Percentiles rank a stretch among this genome's conserved stretches.
Evolutionary conservation across 345 rosid genomes (phyloP).

Genomic region (Kandelia obovata): DNA sequence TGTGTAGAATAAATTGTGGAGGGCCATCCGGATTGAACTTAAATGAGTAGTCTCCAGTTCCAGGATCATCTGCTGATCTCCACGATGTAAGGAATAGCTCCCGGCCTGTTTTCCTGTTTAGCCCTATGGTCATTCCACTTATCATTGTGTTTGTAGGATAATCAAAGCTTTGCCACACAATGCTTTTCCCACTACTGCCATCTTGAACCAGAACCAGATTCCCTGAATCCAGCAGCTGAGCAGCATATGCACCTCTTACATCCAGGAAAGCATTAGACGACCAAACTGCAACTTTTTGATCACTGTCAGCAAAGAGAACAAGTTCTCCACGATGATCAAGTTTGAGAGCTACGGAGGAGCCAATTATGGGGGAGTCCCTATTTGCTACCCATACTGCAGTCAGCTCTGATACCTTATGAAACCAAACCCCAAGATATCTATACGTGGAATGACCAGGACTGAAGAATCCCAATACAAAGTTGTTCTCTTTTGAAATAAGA

Average conservation of each 20-base stretch:
- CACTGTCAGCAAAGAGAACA: neutral
- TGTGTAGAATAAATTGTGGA: too few species aligned
- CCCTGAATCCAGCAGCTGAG: slow-evolving; percentile 20
- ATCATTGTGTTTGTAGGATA: slow-evolving; percentile 23
- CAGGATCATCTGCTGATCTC: slow-evolving; percentile 27
- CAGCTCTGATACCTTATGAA: slow-evolving; percentile 6
- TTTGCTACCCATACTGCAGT: too few species aligned
- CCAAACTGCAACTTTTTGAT: slow-evolving; percentile 9
- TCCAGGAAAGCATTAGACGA: slow-evolving; percentile 10
- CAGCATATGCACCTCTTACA: neutral
- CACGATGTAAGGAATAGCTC: slow-evolving; percentile 18
- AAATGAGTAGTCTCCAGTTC: slow-evolving; percentile 1
- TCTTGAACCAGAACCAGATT: slow-evolving; percentile 8
- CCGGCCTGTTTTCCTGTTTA: slow-evolving; percentile 16
- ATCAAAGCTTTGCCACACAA: slow-evolving; percentile 39
- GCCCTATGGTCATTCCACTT: slow-evolving; percentile 19
- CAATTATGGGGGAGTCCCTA: slow-evolving; percentile 6
- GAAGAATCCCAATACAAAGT: slow-evolving; percentile 31
- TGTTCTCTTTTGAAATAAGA: slow-evolving; percentile 1
- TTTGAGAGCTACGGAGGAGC: slow-evolving; percentile 16
- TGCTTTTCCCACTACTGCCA: neutral
- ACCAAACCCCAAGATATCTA: slow-evolving; percentile 32
- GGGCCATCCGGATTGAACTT: slow-evolving; percentile 1
- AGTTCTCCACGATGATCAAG: slow-evolving; percentile 17
- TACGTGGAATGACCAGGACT: slow-evolving; percentile 14